Evolutionary conservation across 2,329 filamentous ascomycete genomes (phyloP), one percentile per base, ranked within the genome.

Genomic region (Aspergillus thermomutatus): DNA sequence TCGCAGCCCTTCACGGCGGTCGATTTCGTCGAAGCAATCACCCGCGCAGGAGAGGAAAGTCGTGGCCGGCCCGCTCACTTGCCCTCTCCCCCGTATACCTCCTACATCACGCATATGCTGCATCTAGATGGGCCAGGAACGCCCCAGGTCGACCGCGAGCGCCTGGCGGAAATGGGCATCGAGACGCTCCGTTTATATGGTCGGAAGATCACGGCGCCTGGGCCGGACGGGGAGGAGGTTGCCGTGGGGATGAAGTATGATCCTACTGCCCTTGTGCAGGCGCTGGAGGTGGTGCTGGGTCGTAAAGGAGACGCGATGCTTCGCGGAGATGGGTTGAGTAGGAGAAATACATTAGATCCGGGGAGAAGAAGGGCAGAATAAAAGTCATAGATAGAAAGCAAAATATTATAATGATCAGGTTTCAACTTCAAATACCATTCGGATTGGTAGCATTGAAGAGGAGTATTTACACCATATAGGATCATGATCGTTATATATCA

Each of bases 1-100:
- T 69, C 69, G 0, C 60, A 80, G 0, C 86, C 88, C 0, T 92
- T 91, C 68, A 84, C 85, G 0, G 93, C 90, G 0, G 76, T 85
- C 0, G 92, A 96, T 66, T 97, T 97, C 69, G 84, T 97, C 0
- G 84, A 82, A 10, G 90, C 93, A 0, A 88, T 97, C 49, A 86
- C 86, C 0, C 83, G 85, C 23, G 92, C 92, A 0, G 89, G 88
- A 40, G 82, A 85, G 34, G 83, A 91, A 63, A 91, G 87, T 53
- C 80, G 85, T 37, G 83, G 82, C 0, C 67, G 81, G 28, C 58
- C 53, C 1, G 8, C 43, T 45, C 27, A 50, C 6, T 26, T 51
- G 49, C 47, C 17, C 53, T 48, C 68, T 3, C 73, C 78, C 0
- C 82, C 86, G 5, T 89, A 86, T 66, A 80, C 74, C 26, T 79